Evolutionary conservation across 2,329 filamentous ascomycete species (phyloP), one percentile per base, ranked within the genome.

Genomic region (Microdochium bolleyi): DNA sequence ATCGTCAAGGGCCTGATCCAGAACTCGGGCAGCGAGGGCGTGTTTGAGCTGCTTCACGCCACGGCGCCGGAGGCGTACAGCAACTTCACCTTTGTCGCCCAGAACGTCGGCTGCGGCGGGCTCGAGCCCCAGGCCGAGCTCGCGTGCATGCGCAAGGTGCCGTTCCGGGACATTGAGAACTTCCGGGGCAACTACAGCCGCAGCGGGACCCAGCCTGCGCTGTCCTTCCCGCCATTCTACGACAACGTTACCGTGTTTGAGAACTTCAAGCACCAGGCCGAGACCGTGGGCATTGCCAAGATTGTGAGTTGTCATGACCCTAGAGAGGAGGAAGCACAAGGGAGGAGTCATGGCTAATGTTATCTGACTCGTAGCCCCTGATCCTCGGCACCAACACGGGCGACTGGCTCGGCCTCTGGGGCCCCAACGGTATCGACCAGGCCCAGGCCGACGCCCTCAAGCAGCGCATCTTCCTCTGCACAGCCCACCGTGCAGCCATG

Each of bases 61-160:
- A 53, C 54, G 2, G 54, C 52, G 14, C 48, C 44, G 30, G 51
- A 38, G 1, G 55, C 41, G 2, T 66, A 72, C 51, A 57, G 62
- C 1, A 71, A 73, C 49, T 68, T 72, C 25, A 69, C 63, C 11
- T 66, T 67, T 24, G 73, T 74, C 52, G 70, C 73, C 7, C 62
- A 63, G 48, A 62, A 68, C 7, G 62, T 73, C 0, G 63, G 66
- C 0, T 65, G 66, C 25, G 67, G 65, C 11, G 69, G 70, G 44
- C 62, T 61, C 1, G 58, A 65, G 1, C 49, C 58, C 3, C 54
- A 60, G 7, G 62, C 62, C 19, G 67, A 72, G 44, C 55, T 74
- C 8, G 59, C 61, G 32, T 74, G 72, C 49, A 69, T 75, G 64
- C 66, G 65, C 27, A 51, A 59, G n/a, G 60, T 70, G 38, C 60